Evolutionary conservation across 441 rosid genomes (phyloP), one percentile per base, ranked within the genome.

Genomic region (Populus hybrid): DNA sequence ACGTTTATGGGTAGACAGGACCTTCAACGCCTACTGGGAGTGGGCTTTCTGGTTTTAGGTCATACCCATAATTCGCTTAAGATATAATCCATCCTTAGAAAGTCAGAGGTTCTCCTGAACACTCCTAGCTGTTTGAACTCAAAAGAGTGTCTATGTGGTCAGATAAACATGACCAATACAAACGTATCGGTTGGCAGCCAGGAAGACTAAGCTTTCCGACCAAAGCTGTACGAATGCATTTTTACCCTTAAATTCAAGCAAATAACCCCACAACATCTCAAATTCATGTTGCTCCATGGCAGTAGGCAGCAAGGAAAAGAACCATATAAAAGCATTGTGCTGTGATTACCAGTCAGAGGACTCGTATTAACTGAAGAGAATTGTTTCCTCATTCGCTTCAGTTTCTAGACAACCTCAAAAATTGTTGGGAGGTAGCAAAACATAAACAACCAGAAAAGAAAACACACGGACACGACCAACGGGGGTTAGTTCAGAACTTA

Each of bases 261-360:
- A 74, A 82, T 94, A 94, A 63, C 91, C 98, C 99, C 98, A 92
- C 57, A 95, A 92, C 57, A 95, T 76, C 90, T 92, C 71, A 89
- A 79, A 82, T 85, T 90, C 95, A 94, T 89, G 4, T 81, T 88
- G 88, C 90, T 90, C 99, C 97, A 92, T 26, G 97, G 97, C 76
- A 94, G 86, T 81, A 94, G 98, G 97, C 81, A 91, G 71, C 83
- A 95, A 80, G 89, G 97, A 90, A 88, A 92, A 90, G 82, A 94
- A 92, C 99, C 97, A 95, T 23, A 91, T 97, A 77, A 95, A 95
- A 81, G 8, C 94, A 94, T 75, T 95, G 97, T 0, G 97, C 97
- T 0, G 97, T 92, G 75, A 94, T 85, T 70, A 94, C 99, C 98
- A 93, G 93, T 68, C 36, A 78, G 82, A 2, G 57, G 20, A 46